A percentile compares a stretch with the other conserved stretches of the same genome.
Conservation (phyloP, 805 yeast genomes). For the Kregervanrija delftensis region DNA sequence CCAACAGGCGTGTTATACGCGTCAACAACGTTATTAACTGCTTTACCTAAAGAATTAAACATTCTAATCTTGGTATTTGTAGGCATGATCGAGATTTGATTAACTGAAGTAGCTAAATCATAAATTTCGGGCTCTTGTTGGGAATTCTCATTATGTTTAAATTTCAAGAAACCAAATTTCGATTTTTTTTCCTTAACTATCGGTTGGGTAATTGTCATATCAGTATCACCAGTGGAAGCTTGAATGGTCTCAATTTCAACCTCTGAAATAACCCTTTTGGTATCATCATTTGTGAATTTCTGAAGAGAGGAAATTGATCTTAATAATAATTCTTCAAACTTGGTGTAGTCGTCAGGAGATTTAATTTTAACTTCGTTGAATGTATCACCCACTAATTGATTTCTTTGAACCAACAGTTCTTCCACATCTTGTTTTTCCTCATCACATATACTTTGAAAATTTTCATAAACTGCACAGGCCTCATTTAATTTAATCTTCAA, state of each 20-base stretch:
- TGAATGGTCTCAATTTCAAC: slow-evolving; percentile 90
- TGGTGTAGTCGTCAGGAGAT: slow-evolving; percentile 30
- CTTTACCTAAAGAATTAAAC: slow-evolving; percentile 21
- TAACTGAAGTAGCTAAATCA: slow-evolving; percentile 23
- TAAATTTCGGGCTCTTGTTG: slow-evolving; percentile 21
- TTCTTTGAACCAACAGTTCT: slow-evolving; percentile 30
- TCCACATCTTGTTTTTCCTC: slow-evolving; percentile 46
- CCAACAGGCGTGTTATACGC: slow-evolving; percentile 9
- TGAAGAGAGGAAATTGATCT: slow-evolving; percentile 48
- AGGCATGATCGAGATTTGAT: slow-evolving; percentile 17
- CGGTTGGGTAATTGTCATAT: slow-evolving; percentile 51
- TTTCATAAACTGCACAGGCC: slow-evolving; percentile 32
- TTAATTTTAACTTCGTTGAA: slow-evolving; percentile 33
- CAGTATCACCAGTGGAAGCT: slow-evolving; percentile 71
- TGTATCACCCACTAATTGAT: slow-evolving; percentile 25
- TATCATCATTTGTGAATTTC: slow-evolving; percentile 66
- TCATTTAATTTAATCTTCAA: slow-evolving; percentile 45
- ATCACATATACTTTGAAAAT: slow-evolving; percentile 35
- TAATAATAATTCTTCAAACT: slow-evolving; percentile 46
- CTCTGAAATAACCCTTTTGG: slow-evolving; percentile 64
- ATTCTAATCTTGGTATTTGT: slow-evolving; percentile 18
- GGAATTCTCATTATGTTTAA: slow-evolving; percentile 9
- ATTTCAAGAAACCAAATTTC: slow-evolving; percentile 37
- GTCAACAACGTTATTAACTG: slow-evolving; percentile 7
- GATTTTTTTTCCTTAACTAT: slow-evolving; percentile 50